phyloP scores from a whole-genome alignment of 805 yeast species.

The Diddensiella caesifluorescens region DNA sequence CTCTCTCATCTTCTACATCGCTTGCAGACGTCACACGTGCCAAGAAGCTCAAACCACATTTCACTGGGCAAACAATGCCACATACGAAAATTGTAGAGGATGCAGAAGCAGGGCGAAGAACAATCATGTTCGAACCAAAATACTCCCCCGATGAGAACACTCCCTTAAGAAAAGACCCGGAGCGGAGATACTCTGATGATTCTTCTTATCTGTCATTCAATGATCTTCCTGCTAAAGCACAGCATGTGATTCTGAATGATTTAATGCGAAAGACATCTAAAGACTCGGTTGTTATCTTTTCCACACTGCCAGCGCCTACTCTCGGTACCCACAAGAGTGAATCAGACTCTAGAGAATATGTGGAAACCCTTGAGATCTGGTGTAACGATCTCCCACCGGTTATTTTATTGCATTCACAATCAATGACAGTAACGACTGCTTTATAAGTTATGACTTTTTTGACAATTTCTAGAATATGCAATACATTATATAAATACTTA shows the following conservation, averaged over 20 bases:
- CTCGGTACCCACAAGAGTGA: constrained; percentile 73
- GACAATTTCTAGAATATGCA: no score
- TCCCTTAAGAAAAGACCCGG: constrained; percentile 8
- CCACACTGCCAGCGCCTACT: constrained; percentile 86
- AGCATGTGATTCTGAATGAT: constrained; percentile 82
- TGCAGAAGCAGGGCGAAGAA: constrained; percentile 24
- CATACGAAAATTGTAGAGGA: constrained; percentile 29
- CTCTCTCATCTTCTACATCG: constrained; percentile 17
- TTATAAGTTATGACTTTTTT: constrained; percentile 41
- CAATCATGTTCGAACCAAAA: constrained; percentile 24
- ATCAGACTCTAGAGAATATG: constrained; percentile 66
- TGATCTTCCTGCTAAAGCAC: constrained; percentile 87
- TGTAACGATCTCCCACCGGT: constrained; percentile 77
- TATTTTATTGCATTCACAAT: constrained; percentile 79
- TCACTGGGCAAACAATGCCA: constrained; percentile 31
- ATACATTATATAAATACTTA: neutral
- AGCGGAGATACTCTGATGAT: neutral
- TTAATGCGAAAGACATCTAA: constrained; percentile 64
- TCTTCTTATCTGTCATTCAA: constrained; percentile 50
- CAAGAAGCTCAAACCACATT: constrained; percentile 28
- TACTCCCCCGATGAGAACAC: constrained; percentile 12
- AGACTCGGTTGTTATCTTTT: constrained; percentile 68
- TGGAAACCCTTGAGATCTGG: constrained; percentile 74
- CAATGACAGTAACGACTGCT: constrained; percentile 95
- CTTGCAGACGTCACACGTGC: constrained; percentile 15